Evolutionary conservation across 2,329 filamentous ascomycete species (phyloP).

Genomic region (Beauveria sp.): DNA sequence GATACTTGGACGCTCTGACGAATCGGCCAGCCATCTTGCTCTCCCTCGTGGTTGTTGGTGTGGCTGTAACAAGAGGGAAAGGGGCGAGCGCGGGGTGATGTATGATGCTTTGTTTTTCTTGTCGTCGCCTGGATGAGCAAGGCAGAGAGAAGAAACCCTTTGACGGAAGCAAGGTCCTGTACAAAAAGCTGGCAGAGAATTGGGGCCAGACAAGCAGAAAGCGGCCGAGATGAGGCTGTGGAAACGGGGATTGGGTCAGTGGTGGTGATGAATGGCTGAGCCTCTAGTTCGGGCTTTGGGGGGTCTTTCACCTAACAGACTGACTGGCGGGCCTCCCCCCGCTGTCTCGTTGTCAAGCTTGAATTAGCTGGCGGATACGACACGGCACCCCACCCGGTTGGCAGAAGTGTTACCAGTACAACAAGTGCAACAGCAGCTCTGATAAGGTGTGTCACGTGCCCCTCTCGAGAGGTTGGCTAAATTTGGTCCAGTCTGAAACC

Average conservation of each 20-base stretch:
- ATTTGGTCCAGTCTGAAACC: not conserved
- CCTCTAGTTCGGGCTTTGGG: not conserved
- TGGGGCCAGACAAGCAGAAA: conserved; percentile 1
- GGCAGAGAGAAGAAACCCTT: not conserved
- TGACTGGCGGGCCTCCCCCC: not conserved
- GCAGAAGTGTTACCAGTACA: not conserved
- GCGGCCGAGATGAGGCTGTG: conserved; percentile 14
- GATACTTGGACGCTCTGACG: conserved; percentile 62
- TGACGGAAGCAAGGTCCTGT: not conserved
- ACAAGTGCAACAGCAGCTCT: not conserved
- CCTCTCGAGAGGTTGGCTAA: not conserved
- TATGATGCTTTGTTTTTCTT: not conserved
- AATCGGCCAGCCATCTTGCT: conserved; percentile 52
- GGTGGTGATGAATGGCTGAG: conserved; percentile 11
- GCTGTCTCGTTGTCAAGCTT: not conserved
- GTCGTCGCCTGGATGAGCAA: not conserved
- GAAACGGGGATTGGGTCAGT: conserved; percentile 15
- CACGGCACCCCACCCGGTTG: not conserved
- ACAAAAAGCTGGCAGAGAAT: not conserved
- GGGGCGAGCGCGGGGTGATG: not conserved
- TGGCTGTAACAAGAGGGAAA: not conserved
- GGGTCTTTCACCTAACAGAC: not conserved
- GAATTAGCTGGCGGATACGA: conserved; percentile 1
- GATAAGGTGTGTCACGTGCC: not conserved
- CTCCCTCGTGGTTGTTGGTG: not conserved